Base-by-base conservation (phyloP, 495 filamentous ascomycete species). In the Aspergillus indologenus region DNA sequence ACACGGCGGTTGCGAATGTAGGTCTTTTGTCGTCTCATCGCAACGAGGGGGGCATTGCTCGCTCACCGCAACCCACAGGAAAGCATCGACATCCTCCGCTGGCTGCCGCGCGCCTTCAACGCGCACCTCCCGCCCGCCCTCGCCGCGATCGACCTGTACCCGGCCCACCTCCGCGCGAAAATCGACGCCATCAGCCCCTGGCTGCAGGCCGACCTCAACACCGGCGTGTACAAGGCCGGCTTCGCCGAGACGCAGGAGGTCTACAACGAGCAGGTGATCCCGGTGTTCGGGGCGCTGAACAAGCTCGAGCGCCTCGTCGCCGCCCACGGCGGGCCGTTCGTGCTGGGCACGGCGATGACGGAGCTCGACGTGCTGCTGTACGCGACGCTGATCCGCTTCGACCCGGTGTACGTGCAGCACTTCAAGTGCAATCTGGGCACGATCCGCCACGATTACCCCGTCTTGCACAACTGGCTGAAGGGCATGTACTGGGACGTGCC, bases 341-440 rank as follows among this genome's bases (percentile, higher is more conserved):
- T 85, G 0, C 67, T 85, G 0, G 79, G 79, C 1, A 55, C 53
- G 2, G 56, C 70, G 23, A 59, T 81, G 56, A 83, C 82, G 0
- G 82, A 84, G 57, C 59, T 81, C 7, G 82, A 85, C 64, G 61
- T 84, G 48, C 68, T 74, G 19, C 57, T 74, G 2, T 85, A 82
- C 64, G 68, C 75, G 7, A 85, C 79, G 12, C 44, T 83, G 29
- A 63, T 83, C 22, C 71, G 80, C 3, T 83, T 81, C 54, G 79
- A 81, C 58, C 58, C 68, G 9, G 75, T 81, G 3, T 85, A 84
- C 61, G 76, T 79, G 5, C 79, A 82, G 66, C 80, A 83, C 62
- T 85, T 85, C 70, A 83, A 83, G 66, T 81, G 78, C 60, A 85
- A 82, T 56, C 57, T 83, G 17, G 78, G 79, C 9, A 83, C 63